A percentile compares a stretch with the other conserved stretches of the same genome.
Conservation (phyloP, 2,329 filamentous ascomycete genomes). For the Camillea tinctor region DNA sequence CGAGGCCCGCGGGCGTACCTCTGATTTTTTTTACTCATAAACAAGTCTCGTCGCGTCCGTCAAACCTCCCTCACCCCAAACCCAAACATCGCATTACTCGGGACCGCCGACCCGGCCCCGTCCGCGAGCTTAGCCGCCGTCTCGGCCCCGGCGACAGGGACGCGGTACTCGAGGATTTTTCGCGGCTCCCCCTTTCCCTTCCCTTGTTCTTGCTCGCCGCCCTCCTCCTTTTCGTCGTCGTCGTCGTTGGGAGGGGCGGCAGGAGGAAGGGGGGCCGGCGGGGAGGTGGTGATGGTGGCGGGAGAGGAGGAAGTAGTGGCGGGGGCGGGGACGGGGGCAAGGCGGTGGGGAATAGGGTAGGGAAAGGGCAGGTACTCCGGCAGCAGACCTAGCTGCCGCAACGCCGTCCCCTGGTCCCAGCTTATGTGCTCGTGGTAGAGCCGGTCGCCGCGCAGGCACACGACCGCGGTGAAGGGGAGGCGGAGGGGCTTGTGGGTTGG, state of each 20-base stretch:
- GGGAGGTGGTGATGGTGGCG: no score
- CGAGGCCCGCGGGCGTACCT: no score
- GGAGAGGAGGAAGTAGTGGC: no score
- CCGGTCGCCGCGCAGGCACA: slow-evolving; percentile 66
- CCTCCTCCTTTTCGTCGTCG: slow-evolving; percentile 27
- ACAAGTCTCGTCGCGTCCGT: neutral
- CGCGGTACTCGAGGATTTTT: slow-evolving; percentile 57
- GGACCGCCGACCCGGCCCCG: slow-evolving; percentile 49
- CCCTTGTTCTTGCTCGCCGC: slow-evolving; percentile 30
- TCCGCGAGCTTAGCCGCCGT: slow-evolving; percentile 48
- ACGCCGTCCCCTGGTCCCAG: slow-evolving; percentile 66
- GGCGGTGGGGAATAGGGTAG: slow-evolving; percentile 34
- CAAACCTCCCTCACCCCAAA: slow-evolving; percentile 21
- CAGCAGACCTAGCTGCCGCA: slow-evolving; percentile 61
- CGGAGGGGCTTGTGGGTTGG: slow-evolving; percentile 53
- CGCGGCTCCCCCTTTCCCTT: no score
- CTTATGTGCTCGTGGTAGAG: slow-evolving; percentile 70
- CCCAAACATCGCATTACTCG: slow-evolving; percentile 56
- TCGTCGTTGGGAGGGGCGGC: slow-evolving; percentile 33
- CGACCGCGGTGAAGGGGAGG: slow-evolving; percentile 64
- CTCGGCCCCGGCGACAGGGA: slow-evolving; percentile 61
- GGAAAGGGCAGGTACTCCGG: slow-evolving; percentile 66
- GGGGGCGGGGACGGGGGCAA: no score
- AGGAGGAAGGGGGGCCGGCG: no score
- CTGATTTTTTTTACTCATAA: no score